Percentiles rank a stretch among this genome's conserved stretches.
phyloP scores from a whole-genome alignment of 345 rosid genomes.

The Abelmoschus esculentus region DNA sequence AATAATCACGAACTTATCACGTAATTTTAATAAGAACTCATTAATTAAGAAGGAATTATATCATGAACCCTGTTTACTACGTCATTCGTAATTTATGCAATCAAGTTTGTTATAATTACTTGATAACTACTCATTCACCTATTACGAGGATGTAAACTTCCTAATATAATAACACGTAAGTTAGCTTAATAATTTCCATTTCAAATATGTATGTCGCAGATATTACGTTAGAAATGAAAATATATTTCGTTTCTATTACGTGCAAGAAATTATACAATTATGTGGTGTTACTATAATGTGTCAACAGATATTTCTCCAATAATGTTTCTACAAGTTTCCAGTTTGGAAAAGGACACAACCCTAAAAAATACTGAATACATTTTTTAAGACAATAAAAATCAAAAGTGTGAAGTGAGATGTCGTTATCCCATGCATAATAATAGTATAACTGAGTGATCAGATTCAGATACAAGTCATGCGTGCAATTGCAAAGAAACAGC shows the following conservation, averaged over 20 bases:
- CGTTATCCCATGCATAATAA: not conserved
- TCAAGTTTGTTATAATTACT: too few relatives aligned
- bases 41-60: too few relatives aligned
- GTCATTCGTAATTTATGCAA: too few relatives aligned
- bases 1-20: too few relatives aligned
- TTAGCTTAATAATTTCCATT: too few relatives aligned
- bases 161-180: not conserved
- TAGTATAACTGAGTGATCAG: not conserved
- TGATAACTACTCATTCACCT: too few relatives aligned
- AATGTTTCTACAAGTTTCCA: not conserved
- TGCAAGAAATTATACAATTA: not conserved
- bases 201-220: not conserved
- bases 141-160: not conserved
- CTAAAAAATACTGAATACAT: too few relatives aligned
- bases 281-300: not conserved
- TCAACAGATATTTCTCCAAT: constrained; percentile 2
- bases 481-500: not conserved
- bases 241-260: not conserved
- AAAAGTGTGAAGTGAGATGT: not conserved
- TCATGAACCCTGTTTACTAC: too few relatives aligned
- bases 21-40: too few relatives aligned
- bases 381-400: not conserved
- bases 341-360: not conserved
- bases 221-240: not conserved
- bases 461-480: not conserved